Evolutionary conservation across 331 rosid genomes (phyloP).

Genomic region (Acacia pycnantha): DNA sequence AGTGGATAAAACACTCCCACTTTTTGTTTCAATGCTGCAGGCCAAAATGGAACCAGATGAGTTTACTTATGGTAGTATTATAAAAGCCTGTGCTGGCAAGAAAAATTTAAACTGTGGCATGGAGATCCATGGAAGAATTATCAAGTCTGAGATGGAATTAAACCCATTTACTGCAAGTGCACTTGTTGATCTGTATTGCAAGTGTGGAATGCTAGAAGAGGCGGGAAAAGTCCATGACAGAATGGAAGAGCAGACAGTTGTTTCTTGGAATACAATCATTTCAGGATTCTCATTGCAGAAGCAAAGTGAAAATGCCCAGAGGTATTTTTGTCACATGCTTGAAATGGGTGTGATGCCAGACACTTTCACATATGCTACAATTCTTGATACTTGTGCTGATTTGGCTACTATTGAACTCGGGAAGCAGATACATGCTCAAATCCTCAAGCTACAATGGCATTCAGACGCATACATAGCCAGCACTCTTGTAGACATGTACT

Average conservation of each 20-base stretch:
- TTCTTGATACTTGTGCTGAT: slow-evolving; percentile 56
- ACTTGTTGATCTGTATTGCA: not conserved
- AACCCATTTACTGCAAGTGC: not conserved
- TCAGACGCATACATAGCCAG: slow-evolving; percentile 48
- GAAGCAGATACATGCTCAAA: slow-evolving; percentile 58
- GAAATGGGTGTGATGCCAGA: not conserved
- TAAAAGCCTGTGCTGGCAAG: too few species aligned
- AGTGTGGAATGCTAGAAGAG: slow-evolving; percentile 39
- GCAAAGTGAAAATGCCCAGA: slow-evolving; percentile 24
- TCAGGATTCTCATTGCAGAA: slow-evolving; percentile 14
- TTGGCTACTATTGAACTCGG: slow-evolving; percentile 57
- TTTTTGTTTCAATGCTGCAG: too few species aligned
- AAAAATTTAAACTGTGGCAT: not conserved
- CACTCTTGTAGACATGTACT: slow-evolving; percentile 65
- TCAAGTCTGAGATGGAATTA: not conserved
- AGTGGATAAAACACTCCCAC: too few species aligned
- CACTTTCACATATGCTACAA: slow-evolving; percentile 50
- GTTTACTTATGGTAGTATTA: too few species aligned
- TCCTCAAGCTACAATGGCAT: slow-evolving; percentile 47
- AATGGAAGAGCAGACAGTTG: not conserved
- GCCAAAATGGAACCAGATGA: too few species aligned
- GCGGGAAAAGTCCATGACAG: slow-evolving; percentile 44
- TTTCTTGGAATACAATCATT: not conserved
- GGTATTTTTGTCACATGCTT: not conserved
- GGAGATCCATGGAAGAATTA: not conserved